Base-by-base conservation (phyloP, 1,284 basidiomycete genomes). In the Malassezia nana region DNA sequence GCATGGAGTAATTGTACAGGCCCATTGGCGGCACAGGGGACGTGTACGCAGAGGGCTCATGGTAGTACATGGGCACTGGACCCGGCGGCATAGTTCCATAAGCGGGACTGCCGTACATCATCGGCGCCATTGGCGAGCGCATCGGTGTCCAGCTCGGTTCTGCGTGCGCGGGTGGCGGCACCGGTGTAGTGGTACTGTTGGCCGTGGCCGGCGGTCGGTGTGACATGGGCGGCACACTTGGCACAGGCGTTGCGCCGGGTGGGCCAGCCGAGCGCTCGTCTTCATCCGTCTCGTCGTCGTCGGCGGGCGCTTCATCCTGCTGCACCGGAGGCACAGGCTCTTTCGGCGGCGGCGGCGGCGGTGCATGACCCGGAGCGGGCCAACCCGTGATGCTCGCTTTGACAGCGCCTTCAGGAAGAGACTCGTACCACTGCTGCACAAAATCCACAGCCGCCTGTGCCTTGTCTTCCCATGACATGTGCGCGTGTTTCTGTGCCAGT, bases 401-500 rank as follows among this genome's bases (percentile, higher is more conserved):
- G 9, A 18, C 18, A 4, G 47, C 42, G 24, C 46, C 53, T 5
- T 38, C 42, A 15, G 47, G 30, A 20, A 55, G 26, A 6, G 46
- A 15, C 28, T 35, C 43, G 46, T 55, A 55, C 53, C 53, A 55
- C 26, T 10, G 31, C 16, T 41, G 49, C 6, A 50, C 53, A 29
- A 49, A 55, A 16, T 20, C 48, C 4, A 40, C 25, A 9, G 53
- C 53, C 1, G 53, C 46, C 9, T 24, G 20, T 24, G 33, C 25
- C 18, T 50, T 45, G 47, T 64, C 62, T 8, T 50, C 59, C 12
- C 61, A 55, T 1, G 67, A 54, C 18, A 57, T 54, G 10, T 52
- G 45, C 5, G 62, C 58, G 20, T 72, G 64, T 22, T 52, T 48
- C 20, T 65, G 61, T 6, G 65, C 64, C 4, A 70, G 40, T 10